Evolutionary conservation across 1,284 basidiomycete genomes (phyloP), one percentile per base, ranked within the genome.

Genomic region (Pseudozyma sp.): DNA sequence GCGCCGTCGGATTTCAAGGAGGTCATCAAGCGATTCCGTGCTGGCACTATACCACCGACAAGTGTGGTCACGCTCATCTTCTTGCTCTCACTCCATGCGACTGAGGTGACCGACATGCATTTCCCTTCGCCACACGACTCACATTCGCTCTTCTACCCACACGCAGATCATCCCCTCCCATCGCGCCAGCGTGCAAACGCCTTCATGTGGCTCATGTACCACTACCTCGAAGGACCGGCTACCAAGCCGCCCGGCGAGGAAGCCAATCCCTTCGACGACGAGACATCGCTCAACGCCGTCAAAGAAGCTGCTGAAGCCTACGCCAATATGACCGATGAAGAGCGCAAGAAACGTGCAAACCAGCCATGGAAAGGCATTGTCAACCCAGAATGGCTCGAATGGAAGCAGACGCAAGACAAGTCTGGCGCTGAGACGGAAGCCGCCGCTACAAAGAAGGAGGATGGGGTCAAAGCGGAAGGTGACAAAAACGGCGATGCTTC

Each of bases 131-230:
- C 79, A 5, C 72, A 79, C 63, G 82, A 84, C 59, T 70, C 77
- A 31, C 77, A 78, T 56, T 69, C 80, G 8, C 58, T 84, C 55
- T 84, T 84, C 76, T 84, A 83, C 42, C 82, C 82, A 16, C 81
- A 82, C 48, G 58, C 69, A 5, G 65, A 70, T 43, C 61, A 76
- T 18, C 80, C 80, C 0, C 59, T 84, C 13, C 76, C 79, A 0
- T 76, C 81, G 0, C 66, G 55, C 54, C 65, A 83, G 31, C 68
- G 82, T 2, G 82, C 81, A 3, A 56, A 77, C 18, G 75, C 71
- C 1, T 84, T 84, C 70, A 62, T 84, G 56, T 84, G 82, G 82
- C 67, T 84, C 9, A 50, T 83, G 10, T 84, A 81, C 62, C 81
- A 83, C 56, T 84, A 84, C 44, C 69, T 82, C 48, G 81, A 84